Percentiles rank a stretch among this genome's conserved stretches.
Conservation (phyloP, 2,329 filamentous ascomycete species). For the Myriosclerotinia scirpicola region DNA sequence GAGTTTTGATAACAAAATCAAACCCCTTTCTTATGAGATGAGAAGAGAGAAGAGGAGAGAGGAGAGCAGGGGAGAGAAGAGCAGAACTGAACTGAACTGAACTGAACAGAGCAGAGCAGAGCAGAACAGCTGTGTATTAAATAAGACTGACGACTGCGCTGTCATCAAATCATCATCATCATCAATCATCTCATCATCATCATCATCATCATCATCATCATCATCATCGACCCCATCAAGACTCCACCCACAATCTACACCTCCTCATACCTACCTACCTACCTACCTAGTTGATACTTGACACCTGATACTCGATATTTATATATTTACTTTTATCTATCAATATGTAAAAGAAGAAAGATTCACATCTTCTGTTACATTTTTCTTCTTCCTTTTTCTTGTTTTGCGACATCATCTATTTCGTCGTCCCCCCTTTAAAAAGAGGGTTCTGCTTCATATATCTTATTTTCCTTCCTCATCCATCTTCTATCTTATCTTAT, state of each 20-base stretch:
- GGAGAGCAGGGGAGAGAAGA: neutral
- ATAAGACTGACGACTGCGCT: constrained; percentile 10
- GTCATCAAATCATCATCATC: constrained; percentile 11
- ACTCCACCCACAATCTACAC: constrained; percentile 5
- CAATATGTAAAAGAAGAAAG: constrained; percentile 12
- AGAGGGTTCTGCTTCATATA: neutral
- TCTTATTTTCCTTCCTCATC: neutral
- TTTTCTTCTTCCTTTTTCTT: constrained; percentile 10
- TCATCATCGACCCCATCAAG: constrained; percentile 7
- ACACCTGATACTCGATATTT: neutral
- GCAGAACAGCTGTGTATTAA: neutral
- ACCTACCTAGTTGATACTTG: neutral
- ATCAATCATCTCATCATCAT: constrained; percentile 6
- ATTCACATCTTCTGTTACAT: neutral
- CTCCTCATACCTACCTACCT: neutral
- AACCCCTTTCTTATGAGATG: neutral
- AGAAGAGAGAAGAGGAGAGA: too few species aligned
- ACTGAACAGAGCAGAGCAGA: too few species aligned
- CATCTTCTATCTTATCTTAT: neutral
- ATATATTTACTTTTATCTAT: neutral
- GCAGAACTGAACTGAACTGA: too few species aligned
- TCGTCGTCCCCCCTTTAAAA: neutral
- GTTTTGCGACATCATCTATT: neutral
- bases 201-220: neutral
- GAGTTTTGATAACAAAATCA: neutral